Evolutionary conservation across 352 stramenopile species (phyloP), one percentile per base, ranked within the genome.

Genomic region (Phytophthora tubulina): DNA sequence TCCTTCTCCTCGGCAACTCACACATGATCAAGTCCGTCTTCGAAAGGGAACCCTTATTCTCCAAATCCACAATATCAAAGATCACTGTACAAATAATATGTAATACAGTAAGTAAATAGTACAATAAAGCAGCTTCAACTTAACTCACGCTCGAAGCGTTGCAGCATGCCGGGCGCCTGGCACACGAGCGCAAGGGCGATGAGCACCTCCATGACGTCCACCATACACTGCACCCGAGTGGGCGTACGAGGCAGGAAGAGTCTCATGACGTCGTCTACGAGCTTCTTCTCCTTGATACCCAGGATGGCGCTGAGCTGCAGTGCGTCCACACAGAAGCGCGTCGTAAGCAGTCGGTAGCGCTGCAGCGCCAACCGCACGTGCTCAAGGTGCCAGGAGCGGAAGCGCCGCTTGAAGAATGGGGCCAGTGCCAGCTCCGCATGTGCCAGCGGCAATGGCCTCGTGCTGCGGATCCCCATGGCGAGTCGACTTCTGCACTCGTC

Each of bases 201-300:
- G 31, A 92, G 72, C 13, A 93, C 75, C 62, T 93, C 84, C 73
- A 89, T 88, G n/a, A 65, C 68, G 63, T 93, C 86, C 31, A 93
- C 79, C 84, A 89, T 89, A 63, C 78, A 88, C 71, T 88, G 80
- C 36, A 86, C 81, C 31, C 84, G 75, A 32, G 79, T 90, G 3
- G 82, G 75, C 6, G 79, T 86, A n/a, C 76, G 75, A 2, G 84
- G 82, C 48, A 86, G 59, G 44, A 92, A 90, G 27, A 89, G 67
- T 27, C 72, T 63, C 77, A 91, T 74, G 35, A 88, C 51, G 11
- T 86, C 69, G 11, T 84, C 67, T 31, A 90, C 63, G 17, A 93
- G 75, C 33, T 63, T 63, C 46, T 79, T 56, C 35, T 90, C 85
- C 32, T 77, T 79, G 41, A 93, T 80, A 2, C 84, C 82, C 13